Percentiles rank a stretch among this genome's conserved stretches.
These are phyloP conservation scores for Yamadazyma mexicana DNA, from an alignment of 1,139 yeast species.

Conservation along the genomic window DNA sequence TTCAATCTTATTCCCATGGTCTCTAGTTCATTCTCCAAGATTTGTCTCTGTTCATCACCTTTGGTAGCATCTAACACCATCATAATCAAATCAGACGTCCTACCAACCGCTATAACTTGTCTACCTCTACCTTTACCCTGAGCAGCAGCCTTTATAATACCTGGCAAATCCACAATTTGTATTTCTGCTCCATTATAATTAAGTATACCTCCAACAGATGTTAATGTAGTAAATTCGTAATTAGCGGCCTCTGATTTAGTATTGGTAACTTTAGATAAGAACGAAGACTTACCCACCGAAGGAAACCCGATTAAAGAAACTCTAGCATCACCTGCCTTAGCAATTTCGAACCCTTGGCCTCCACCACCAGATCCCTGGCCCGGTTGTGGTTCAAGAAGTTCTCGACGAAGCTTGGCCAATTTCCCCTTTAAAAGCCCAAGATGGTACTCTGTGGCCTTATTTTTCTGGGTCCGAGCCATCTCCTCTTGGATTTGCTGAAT, in stretches of 20 bases:
- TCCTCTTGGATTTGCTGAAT: conserved; percentile 91
- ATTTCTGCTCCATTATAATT: conserved; percentile 96
- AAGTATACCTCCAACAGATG: conserved; percentile 94
- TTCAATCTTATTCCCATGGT: conserved; percentile 92
- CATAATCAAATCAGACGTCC: conserved; percentile 88
- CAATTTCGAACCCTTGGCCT: conserved; percentile 91
- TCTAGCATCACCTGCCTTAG: conserved; percentile 95
- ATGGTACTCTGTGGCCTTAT: conserved; percentile 97
- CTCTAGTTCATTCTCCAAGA: conserved; percentile 86
- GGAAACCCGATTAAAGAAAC: conserved; percentile 96
- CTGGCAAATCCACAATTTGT: conserved; percentile 94
- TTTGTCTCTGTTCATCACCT: conserved; percentile 82
- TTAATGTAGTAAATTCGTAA: conserved; percentile 92
- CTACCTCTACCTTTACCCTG: conserved; percentile 98
- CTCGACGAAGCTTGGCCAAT: conserved; percentile 90
- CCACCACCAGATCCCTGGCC: conserved; percentile 67
- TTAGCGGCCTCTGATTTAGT: conserved; percentile 94
- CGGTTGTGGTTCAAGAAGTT: conserved; percentile 86
- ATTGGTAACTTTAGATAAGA: conserved; percentile 81
- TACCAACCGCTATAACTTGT: conserved; percentile 94
- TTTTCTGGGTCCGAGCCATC: conserved; percentile 91
- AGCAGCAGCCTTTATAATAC: conserved; percentile 94
- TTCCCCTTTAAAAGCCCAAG: conserved; percentile 92
- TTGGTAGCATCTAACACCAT: conserved; percentile 97
- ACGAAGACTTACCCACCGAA: conserved; percentile 94